Evolutionary conservation across 495 filamentous ascomycete genomes (phyloP), one percentile per base, ranked within the genome.

Genomic region (Aspergillus avenaceus): DNA sequence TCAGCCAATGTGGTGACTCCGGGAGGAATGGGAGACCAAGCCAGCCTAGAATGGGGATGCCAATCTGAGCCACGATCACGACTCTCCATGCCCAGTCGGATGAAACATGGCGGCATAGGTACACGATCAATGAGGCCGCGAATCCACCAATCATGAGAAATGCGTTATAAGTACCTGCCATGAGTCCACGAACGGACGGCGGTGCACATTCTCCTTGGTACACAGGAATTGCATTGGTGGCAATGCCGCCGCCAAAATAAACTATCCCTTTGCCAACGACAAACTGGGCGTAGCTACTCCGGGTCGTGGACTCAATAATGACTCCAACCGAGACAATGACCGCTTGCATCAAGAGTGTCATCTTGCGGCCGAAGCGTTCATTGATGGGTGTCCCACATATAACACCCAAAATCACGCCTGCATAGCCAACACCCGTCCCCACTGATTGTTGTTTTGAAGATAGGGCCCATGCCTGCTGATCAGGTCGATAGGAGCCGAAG

Each of bases 1-100:
- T 65, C 28, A 85, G 69, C 79, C 80, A 85, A 27, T 81, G 73
- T 0, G 82, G 82, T 9, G 76, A 79, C 55, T 85, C 82, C 9
- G 82, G 80, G 38, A 85, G 73, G 63, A 84, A 82, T 59, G 78
- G 69, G 0, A 48, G 19, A 64, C 69, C 37, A 77, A 47, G 54
- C 82, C 59, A 12, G 63, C 60, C 32, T 14, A 36, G 12, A 14
- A 14, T 0, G 79, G 81, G 2, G 82, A 62, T 34, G 82, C n/a
- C 12, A 53, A 27, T 19, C 49, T 50, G 22, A 13, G 23, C 7
- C 47, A 27, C 32, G 9, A 57, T 42, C 13, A 57, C 54, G 12
- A 37, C 41, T 18, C 41, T 38, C 32, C 29, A 47, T 3, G 44
- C 22, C 32, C 32, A 46, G 32, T 45, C 16, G 22, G 5, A 19